Evolutionary conservation across 768 basidiomycete genomes (phyloP), one percentile per base, ranked within the genome.

Genomic region (Xerocomellus chrysenteron): DNA sequence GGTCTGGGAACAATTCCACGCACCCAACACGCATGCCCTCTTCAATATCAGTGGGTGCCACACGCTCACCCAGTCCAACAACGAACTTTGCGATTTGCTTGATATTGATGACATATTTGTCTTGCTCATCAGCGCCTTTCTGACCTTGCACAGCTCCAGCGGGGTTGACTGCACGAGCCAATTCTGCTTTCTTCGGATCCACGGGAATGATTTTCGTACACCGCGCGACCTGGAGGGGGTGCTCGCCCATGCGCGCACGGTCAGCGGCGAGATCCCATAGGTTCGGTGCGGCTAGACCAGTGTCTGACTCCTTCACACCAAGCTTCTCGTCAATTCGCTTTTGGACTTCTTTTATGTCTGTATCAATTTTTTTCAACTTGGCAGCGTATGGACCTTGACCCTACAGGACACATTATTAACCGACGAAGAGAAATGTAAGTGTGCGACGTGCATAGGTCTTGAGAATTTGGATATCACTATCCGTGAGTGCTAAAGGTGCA

Each of bases 1-100:
- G 6, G 30, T 33, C 17, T 17, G 2, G 12, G 11, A 44, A 17
- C 5, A n/a, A 47, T 14, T 17, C 17, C 28, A 62, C 92, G 68
- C 68, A 98, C 96, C 96, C 97, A 40, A 99, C 97, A 52, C 97
- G 88, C 97, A 99, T 99, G n/a, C 97, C 97, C 78, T 99, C 97
- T 73, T 99, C 97, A 51, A 99, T 94, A 76, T 99, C 97, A 3
- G 96, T 97, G 12, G 94, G 92, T 24, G 97, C 92, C 2, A 99
- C 94, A 41, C 94, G 88, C 63, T 99, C 97, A 19, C 94, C 95
- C 5, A 99, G 77, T 19, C 94, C 97, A 42, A 99, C 97, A 11
- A 99, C 97, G 69, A 98, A 98, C 75, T 99, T 99, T 10, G 97
- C 97, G 68, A 98, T 97, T 76, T 99, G 97, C 73, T 98, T 97